Conservation (phyloP, 2,329 filamentous ascomycete genomes). For the Hirsutella minnesotensis region DNA sequence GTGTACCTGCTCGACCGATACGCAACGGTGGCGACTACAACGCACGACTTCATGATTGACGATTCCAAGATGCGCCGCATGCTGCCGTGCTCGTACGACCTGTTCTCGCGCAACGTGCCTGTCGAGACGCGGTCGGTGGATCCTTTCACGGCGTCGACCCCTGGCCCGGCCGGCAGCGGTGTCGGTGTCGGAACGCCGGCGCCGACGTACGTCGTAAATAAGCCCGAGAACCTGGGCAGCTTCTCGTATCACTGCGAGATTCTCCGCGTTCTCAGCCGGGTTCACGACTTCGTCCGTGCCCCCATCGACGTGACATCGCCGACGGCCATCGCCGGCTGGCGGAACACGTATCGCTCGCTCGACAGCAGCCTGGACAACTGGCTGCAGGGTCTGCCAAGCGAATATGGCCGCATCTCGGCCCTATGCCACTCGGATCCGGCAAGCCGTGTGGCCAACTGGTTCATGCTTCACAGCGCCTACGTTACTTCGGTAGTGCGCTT, state of each 20-base stretch:
- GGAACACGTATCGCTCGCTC: constrained; percentile 26
- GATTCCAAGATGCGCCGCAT: constrained; percentile 26
- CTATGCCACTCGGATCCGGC: constrained; percentile 32
- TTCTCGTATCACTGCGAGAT: constrained; percentile 34
- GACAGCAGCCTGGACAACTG: constrained; percentile 27
- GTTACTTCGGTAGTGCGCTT: constrained; percentile 30
- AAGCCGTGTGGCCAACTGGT: constrained; percentile 33
- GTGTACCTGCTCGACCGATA: constrained; percentile 32
- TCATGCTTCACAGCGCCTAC: constrained; percentile 33
- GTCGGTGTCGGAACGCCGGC: constrained; percentile 2
- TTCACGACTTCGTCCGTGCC: constrained; percentile 28
- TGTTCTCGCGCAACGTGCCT: constrained; percentile 30
- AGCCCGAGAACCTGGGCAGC: constrained; percentile 29
- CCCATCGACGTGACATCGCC: constrained; percentile 27
- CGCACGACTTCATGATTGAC: constrained; percentile 28
- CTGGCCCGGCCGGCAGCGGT: constrained; percentile 10
- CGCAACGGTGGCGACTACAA: constrained; percentile 27
- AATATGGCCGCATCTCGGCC: constrained; percentile 32
- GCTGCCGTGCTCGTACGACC: constrained; percentile 30
- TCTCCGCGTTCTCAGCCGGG: constrained; percentile 27
- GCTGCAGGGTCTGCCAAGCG: constrained; percentile 29
- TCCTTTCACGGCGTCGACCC: too few relatives aligned
- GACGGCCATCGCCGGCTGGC: constrained; percentile 26
- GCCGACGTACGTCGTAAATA: constrained; percentile 19
- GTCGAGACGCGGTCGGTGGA: constrained; percentile 26